Conservation (phyloP, 805 yeast genomes). For the Scheffersomyces amazonensis region DNA sequence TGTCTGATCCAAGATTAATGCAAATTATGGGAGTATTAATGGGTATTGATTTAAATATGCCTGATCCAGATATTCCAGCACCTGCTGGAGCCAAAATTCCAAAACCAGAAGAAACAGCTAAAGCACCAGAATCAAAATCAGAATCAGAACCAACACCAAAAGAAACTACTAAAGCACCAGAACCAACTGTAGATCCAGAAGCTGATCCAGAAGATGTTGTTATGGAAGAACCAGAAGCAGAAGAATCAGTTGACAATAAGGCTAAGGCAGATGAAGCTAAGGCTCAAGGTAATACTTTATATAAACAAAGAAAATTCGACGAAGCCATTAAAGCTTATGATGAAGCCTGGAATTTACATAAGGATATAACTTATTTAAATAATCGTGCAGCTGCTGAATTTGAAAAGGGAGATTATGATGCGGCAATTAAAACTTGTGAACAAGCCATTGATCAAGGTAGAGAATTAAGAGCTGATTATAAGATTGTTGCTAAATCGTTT, state of each 20-base stretch:
- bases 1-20: constrained; percentile 84
- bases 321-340: constrained; percentile 87
- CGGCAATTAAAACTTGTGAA: constrained; percentile 77
- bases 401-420: constrained; percentile 89
- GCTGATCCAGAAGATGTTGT: constrained; percentile 27
- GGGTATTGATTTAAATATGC: constrained; percentile 70
- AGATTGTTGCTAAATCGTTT: constrained; percentile 85
- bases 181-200: constrained; percentile 13
- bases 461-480: constrained; percentile 87
- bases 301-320: constrained; percentile 85
- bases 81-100: constrained; percentile 14
- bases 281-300: constrained; percentile 80
- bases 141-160: constrained; percentile 18
- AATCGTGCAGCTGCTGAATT: constrained; percentile 97
- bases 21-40: constrained; percentile 79
- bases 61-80: constrained; percentile 16
- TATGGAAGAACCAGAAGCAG: constrained; percentile 37
- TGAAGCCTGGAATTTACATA: constrained; percentile 76
- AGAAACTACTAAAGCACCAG: constrained; percentile 6
- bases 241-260: constrained; percentile 27
- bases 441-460: constrained; percentile 88
- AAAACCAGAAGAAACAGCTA: constrained; percentile 6
- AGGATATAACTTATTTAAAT: constrained; percentile 90
- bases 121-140: constrained; percentile 6
- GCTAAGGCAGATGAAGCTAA: constrained; percentile 66